Evolutionary conservation across 768 basidiomycete genomes (phyloP).

Genomic region (Collybiopsis luxurians): DNA sequence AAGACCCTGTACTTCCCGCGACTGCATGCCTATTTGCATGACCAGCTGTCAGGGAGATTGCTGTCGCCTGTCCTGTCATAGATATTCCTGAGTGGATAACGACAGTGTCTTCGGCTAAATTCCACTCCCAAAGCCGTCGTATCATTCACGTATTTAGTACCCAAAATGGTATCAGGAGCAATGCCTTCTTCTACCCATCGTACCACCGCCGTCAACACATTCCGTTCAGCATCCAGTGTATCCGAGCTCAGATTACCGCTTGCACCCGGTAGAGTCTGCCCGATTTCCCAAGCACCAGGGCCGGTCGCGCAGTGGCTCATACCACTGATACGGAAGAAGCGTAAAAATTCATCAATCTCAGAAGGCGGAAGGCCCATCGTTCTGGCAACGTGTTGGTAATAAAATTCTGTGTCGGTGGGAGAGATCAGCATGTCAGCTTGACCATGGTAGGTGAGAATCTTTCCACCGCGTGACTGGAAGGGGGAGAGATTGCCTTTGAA

Average conservation of each 20-base stretch:
- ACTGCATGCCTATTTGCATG: too few relatives aligned
- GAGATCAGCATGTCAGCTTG: constrained; percentile 13
- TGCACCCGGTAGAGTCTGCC: constrained; percentile 2
- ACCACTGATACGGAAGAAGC: too few relatives aligned
- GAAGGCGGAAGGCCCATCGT: constrained; percentile 10
- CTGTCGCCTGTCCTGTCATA: neutral
- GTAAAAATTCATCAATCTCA: constrained; percentile 17
- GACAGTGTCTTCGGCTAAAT: too few relatives aligned
- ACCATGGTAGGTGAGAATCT: constrained; percentile 18
- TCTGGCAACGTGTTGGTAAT: constrained; percentile 14
- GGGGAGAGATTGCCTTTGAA: constrained; percentile 11
- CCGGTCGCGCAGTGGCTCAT: constrained; percentile 18
- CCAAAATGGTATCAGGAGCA: neutral
- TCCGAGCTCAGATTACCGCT: neutral
- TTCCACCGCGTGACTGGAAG: constrained; percentile 16
- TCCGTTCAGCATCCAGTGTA: neutral
- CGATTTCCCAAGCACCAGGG: constrained; percentile 12
- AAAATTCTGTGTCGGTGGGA: constrained; percentile 10
- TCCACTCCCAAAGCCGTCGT: neutral
- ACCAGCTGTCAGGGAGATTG: neutral
- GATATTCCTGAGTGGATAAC: neutral
- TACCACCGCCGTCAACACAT: neutral
- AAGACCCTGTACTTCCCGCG: too few relatives aligned
- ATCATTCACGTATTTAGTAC: neutral
- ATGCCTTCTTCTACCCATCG: constrained; percentile 1